These are phyloP conservation scores for Trichoderma atroviride DNA, from an alignment of 2,329 filamentous ascomycete genomes.

Conservation along the genomic window DNA sequence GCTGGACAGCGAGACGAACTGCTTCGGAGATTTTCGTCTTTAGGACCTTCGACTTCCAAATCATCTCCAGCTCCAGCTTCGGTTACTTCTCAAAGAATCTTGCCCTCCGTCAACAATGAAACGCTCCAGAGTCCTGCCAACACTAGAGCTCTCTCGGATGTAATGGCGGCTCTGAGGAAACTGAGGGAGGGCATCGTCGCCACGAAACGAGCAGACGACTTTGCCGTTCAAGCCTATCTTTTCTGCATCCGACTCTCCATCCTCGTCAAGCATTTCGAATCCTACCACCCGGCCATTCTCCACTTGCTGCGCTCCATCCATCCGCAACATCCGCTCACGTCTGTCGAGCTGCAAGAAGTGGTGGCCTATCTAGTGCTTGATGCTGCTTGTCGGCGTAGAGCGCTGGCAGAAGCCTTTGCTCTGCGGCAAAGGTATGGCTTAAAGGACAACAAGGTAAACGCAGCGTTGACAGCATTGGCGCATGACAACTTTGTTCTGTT, in stretches of 20 bases:
- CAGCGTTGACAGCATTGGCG: slow-evolving; percentile 68
- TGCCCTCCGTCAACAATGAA: slow-evolving; percentile 11
- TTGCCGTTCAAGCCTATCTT: slow-evolving; percentile 86
- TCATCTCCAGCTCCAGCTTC: not conserved
- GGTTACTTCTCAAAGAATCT: not conserved
- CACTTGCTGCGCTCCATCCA: slow-evolving; percentile 77
- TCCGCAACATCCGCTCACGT: slow-evolving; percentile 65
- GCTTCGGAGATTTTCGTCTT: slow-evolving; percentile 71
- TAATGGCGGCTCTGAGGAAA: slow-evolving; percentile 86
- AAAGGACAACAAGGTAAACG: slow-evolving; percentile 68
- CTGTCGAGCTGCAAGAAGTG: slow-evolving; percentile 76
- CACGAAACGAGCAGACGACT: slow-evolving; percentile 72
- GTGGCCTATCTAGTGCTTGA: slow-evolving; percentile 83
- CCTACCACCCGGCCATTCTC: slow-evolving; percentile 84
- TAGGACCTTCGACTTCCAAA: slow-evolving; percentile 41
- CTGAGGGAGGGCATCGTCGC: slow-evolving; percentile 88
- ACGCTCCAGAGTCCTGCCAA: slow-evolving; percentile 39
- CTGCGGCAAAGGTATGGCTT: slow-evolving; percentile 64
- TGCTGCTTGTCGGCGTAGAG: slow-evolving; percentile 78
- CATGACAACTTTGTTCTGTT: slow-evolving; percentile 84
- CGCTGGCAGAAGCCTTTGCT: slow-evolving; percentile 73
- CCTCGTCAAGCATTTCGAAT: slow-evolving; percentile 78
- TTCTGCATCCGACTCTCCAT: slow-evolving; percentile 88
- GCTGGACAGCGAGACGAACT: slow-evolving; percentile 72
- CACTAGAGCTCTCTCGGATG: slow-evolving; percentile 68